Base-by-base conservation (phyloP, 78 protist species). In the Dictyostelium brefeldianum region DNA sequence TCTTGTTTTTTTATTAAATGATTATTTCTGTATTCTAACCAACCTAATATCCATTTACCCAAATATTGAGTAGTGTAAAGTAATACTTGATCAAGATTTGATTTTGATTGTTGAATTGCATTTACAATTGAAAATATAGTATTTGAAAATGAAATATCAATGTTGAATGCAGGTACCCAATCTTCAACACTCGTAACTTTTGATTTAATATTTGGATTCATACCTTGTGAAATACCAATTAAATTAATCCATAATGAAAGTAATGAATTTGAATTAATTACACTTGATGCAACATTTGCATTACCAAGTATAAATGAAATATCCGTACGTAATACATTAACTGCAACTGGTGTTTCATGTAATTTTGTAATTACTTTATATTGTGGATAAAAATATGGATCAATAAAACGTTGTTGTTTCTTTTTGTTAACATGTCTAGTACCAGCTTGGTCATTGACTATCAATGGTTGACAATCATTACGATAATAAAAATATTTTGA, bases 11-110 rank as follows among this genome's bases (percentile, higher is more conserved):
- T 57, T 5, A 80, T 15, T 22, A 77, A 79, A 47, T 74, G 47
- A 6, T 47, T 27, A 27, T 87, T 77, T 25, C 74, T 50, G 5
- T n/a, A 77, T 27, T 64, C 83, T 48, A 87, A 47, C 93, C 93
- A 87, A 17, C 93, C 93, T 29, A 87, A 78, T 9, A 87, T 77
- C 93, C 93, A 87, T 62, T 74, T 54, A 51, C 93, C 93, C 17
- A 87, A 67, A 31, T 54, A 56, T 29, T 87, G 93, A 18, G 93
- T 75, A 8, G 84, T 15, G 17, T 31, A 9, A 5, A 77, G 22
- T 25, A 87, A 27, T 3, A 77, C 9, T 46, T 25, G 48, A 36
- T 87, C 93, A 46, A 87, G 47, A 9, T 15, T 56, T 18, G 50
- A 8, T 9, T 56, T 48, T 56, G 57, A 31, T 36, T 53, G 12